Evolutionary conservation across 1,284 basidiomycete genomes (phyloP), one percentile per base, ranked within the genome.

Genomic region (Ustilago sp.): DNA sequence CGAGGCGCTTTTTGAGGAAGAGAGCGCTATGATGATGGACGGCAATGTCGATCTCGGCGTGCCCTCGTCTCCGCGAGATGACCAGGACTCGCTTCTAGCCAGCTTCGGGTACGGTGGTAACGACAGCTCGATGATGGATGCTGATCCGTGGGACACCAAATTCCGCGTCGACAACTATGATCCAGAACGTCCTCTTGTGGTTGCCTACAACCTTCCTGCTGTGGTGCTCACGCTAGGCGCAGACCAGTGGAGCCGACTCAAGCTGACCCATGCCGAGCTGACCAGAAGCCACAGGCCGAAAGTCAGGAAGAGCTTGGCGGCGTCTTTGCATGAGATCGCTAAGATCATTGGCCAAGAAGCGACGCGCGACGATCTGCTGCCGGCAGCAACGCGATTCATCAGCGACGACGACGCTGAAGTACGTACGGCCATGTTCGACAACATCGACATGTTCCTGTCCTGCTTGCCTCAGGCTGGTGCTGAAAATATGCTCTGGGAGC

Each of bases 151-250:
- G 76, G 79, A 74, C 12, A 62, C 35, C 53, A 74, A 74, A 36
- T 76, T 77, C 68, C 64, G 61, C 19, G 59, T 57, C 59, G 74
- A 54, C 68, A 67, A 64, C 31, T 67, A 66, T 11, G 90, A 91
- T 73, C 90, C 91, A 0, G 91, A 93, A 63, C 91, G 94, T 48
- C 91, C 93, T 11, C 88, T 95, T 17, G 92, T 97, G 35, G 93
- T 94, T 78, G 94, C 94, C 8, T 98, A 95, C 89, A 98, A 98
- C 86, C 92, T 94, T 81, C 96, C 95, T 19, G 95, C 95, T 12
- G 93, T 98, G 1, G 91, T 91, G 12, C 89, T 95, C 8, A 94
- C 95, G 0, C 88, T 98, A 17, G 95, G 95, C 6, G 61, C 71
- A 2, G 87, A 88, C 6, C 90, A 93, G 51, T 99, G 95, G 95